Base-by-base conservation (phyloP, 2,329 filamentous ascomycete genomes). In the Sarocladium kiliense region DNA sequence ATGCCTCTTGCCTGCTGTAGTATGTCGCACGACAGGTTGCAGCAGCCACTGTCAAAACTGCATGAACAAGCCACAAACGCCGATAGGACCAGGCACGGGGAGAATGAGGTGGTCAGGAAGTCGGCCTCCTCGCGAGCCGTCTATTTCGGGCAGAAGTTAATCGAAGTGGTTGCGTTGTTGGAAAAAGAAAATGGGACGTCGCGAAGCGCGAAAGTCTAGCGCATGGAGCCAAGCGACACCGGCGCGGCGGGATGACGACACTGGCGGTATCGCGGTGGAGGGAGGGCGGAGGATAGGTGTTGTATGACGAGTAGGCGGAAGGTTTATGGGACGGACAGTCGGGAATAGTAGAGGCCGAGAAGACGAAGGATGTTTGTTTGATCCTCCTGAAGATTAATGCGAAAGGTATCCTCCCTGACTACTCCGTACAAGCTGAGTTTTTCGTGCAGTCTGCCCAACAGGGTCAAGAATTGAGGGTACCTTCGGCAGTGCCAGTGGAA, bases 171-270 rank as follows among this genome's bases (percentile, higher is more conserved):
- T 39, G 36, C 16, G 36, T 39, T 16, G 41, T n/a, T n/a, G n/a
- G n/a, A n/a, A n/a, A n/a, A 45, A 45, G 41, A 25, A 45, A 45
- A 45, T 26, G 12, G 23, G 12, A 19, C 19, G 41, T 25, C 41
- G 41, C 19, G 41, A 25, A 9, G 41, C 5, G 41, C 41, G 18
- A 26, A 3, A 45, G 18, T 26, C 18, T 45, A 26, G 41, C 14
- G 19, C 14, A 23, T 10, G 41, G 41, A 45, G 41, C 19, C 41
- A 45, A 45, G 41, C 41, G 4, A 45, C 14, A 25, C n/a, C 47
- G 47, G 47, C 47, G 47, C 27, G 27, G 47, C 47, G 47, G 47
- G 47, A 51, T 51, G 47, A 51, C 47, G 47, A 51, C 47, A 51
- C 10, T 45, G 9, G 18, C 7, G 16, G 18, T 25, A 6, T 7